Base-by-base conservation (phyloP, 1,284 basidiomycete genomes). In the Exobasidium cylindrosporum region DNA sequence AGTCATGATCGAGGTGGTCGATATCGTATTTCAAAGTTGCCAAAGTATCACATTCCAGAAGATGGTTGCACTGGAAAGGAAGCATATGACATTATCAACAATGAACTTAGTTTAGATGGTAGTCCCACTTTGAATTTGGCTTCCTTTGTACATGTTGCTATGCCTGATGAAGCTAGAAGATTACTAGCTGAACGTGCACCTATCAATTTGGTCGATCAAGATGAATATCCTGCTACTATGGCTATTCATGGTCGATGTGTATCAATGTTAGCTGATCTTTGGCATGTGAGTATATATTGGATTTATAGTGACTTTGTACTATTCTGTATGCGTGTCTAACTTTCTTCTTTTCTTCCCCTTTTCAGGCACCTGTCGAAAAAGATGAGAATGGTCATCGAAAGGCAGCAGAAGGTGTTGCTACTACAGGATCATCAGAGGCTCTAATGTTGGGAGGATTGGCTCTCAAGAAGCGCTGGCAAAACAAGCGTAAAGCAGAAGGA, bases 391-490 rank as follows among this genome's bases (percentile, higher is more conserved):
- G 69, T 30, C 63, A 70, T 45, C 60, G 68, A 17, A 65, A 69
- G 52, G 59, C 70, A 14, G 77, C 77, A 30, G 65, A 77, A 57
- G 76, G 72, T 5, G 95, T 93, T 0, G 92, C 94, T 0, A 96
- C 93, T 1, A 95, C 93, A 0, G 94, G 94, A 5, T 92, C 90
- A 0, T 93, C 91, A 1, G 92, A 96, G 81, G 93, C 81, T 2
- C 80, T 94, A 73, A 91, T 93, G 81, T 88, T 96, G 5, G 93
- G 91, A 17, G 93, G 92, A 49, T 85, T 97, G 23, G 91, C 94
- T 17, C 90, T 97, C 87, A 97, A 97, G 83, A 89, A 89, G 74
- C 85, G 88, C 54, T 97, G 94, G 94, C 93, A 97, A 81, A 87
- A 87, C 67, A 88, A 86, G 77, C 88, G 89, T 81, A 93, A 92